Evolutionary conservation across 2,329 filamentous ascomycete species (phyloP).

Genomic region (Microdochium nivale): DNA sequence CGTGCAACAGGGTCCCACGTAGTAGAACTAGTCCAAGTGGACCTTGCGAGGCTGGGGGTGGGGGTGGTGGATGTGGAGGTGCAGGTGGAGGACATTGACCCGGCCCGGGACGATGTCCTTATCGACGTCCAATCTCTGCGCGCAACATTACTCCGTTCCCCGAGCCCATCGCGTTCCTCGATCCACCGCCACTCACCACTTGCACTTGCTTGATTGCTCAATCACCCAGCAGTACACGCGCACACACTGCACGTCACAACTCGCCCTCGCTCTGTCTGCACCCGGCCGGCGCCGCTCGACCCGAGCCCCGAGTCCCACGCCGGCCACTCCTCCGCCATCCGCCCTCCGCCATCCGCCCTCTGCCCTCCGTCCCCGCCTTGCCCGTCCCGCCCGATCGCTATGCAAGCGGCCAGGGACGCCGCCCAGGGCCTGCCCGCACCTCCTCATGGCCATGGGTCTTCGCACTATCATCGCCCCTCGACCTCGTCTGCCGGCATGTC

Average conservation of each 20-base stretch:
- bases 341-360: no score
- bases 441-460: neutral
- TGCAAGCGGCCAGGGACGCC: neutral
- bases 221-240: no score
- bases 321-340: no score
- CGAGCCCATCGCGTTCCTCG: conserved; percentile 19
- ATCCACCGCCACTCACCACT: conserved; percentile 1
- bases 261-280: no score
- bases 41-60: neutral
- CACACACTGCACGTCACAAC: no score
- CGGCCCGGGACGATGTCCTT: conserved; percentile 2
- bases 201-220: no score
- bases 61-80: no score
- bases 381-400: neutral
- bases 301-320: no score
- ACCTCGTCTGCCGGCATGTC: neutral
- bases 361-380: no score
- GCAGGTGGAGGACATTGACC: neutral
- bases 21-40: no score
- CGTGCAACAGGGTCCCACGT: no score
- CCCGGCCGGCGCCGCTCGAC: no score
- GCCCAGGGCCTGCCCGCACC: neutral
- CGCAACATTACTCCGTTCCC: conserved; percentile 41
- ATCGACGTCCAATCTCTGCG: conserved; percentile 20
- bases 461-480: neutral